Evolutionary conservation across 176 grass and related monocot species (phyloP).

Genomic region (Cenchrus purpureus): DNA sequence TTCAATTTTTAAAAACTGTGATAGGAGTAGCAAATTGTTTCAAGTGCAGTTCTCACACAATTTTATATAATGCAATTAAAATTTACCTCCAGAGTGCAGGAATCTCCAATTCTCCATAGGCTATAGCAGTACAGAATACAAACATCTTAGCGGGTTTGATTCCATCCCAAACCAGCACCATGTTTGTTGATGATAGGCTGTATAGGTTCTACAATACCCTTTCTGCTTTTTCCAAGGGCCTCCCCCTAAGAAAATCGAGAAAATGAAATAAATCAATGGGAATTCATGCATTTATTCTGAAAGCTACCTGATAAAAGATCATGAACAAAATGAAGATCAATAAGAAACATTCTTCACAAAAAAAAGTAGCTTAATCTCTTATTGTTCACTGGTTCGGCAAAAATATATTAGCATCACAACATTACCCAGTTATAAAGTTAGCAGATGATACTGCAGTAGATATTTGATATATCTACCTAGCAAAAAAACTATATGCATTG

Average conservation of each 20-base stretch:
- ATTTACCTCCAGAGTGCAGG: conserved; percentile 33
- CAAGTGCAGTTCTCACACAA: conserved; percentile 5
- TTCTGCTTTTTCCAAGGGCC: conserved; percentile 66
- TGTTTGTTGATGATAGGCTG: conserved; percentile 66
- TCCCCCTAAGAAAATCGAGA: conserved; percentile 58
- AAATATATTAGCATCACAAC: conserved; percentile 3
- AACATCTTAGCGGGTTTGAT: conserved; percentile 37
- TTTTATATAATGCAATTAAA: background rate
- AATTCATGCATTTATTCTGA: conserved; percentile 13
- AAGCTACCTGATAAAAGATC: conserved; percentile 3
- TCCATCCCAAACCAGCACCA: conserved; percentile 84
- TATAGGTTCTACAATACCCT: conserved; percentile 86
- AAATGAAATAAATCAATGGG: conserved; percentile 32
- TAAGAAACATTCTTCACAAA: conserved; percentile 9
- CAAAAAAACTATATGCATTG: background rate
- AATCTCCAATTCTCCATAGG: conserved; percentile 42
- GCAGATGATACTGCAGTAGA: background rate
- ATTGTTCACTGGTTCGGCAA: background rate
- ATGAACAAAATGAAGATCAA: background rate
- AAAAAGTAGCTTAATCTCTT: background rate
- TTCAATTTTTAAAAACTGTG: background rate
- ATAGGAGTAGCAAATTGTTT: background rate
- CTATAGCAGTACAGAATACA: conserved; percentile 17
- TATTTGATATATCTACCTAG: background rate
- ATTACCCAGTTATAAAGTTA: background rate